Evolutionary conservation across 345 rosid genomes (phyloP), one percentile per base, ranked within the genome.

Genomic region (Salix caprea): DNA sequence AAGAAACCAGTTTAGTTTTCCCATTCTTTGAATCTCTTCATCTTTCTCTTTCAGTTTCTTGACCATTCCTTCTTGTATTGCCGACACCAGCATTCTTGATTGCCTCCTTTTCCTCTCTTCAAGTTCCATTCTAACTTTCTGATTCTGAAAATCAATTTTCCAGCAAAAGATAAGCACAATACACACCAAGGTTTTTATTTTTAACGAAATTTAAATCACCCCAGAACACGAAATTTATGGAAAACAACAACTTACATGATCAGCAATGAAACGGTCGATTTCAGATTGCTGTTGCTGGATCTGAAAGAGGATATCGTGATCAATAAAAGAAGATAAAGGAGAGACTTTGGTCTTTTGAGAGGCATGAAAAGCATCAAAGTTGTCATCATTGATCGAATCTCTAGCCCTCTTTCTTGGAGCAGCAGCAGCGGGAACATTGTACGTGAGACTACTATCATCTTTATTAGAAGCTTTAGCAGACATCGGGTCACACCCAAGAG

Each of bases 271-370:
- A 32, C 79, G 82, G 75, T 91, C 91, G 60, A 90, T 81, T 78
- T 91, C 96, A 1, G 82, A 75, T 28, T 88, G 93, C 58, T 89
- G 88, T 32, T 86, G 89, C 5, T 90, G 92, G 78, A 90, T 86
- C 83, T 86, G 90, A 6, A 82, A 68, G 19, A 80, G 30, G 68
- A 84, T 19, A 5, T 87, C 88, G 30, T 78, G 67, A 72, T 85
- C 91, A 36, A 88, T 30, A 74, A 74, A 58, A 4, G 90, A 77
- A 3, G 84, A 78, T 26, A 84, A 37, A 11, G 69, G 76, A 19
- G 80, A 76, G 60, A 83, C 21, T 40, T 82, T 85, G 24, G 73
- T 78, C 83, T 85, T 88, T 70, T 86, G 93, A 16, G 77, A 67
- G 52, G 76, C 56, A 1, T 74, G 34, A 68, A 74, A 80, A 60